phyloP scores from a whole-genome alignment of 768 basidiomycete species.

The Collybia sordida region DNA sequence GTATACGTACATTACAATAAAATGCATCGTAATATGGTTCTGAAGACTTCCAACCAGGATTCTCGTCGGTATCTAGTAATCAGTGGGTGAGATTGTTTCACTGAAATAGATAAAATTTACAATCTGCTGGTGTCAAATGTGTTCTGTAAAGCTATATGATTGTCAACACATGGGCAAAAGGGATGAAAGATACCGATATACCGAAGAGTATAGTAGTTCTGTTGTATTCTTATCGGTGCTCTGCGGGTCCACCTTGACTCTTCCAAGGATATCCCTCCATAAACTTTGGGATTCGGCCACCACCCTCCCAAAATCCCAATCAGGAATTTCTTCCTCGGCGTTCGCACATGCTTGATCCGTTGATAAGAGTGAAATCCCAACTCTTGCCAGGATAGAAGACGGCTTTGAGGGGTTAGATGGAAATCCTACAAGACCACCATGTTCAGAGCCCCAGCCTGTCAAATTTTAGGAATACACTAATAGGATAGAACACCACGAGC shows the following conservation, averaged over 20 bases:
- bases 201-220: slow-evolving; percentile 50
- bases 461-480: too few species aligned
- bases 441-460: too few species aligned
- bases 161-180: not conserved
- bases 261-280: slow-evolving; percentile 59
- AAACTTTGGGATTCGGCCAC: slow-evolving; percentile 36
- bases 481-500: too few species aligned
- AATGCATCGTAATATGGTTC: slow-evolving; percentile 69
- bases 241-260: slow-evolving; percentile 50
- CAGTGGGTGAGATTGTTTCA: not conserved
- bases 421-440: slow-evolving; percentile 55
- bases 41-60: slow-evolving; percentile 59
- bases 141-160: slow-evolving; percentile 49
- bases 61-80: slow-evolving; percentile 56
- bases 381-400: slow-evolving; percentile 54
- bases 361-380: slow-evolving; percentile 64
- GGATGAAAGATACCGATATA: not conserved
- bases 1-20: slow-evolving; percentile 56
- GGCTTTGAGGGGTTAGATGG: slow-evolving; percentile 33
- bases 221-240: slow-evolving; percentile 48
- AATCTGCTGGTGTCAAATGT: slow-evolving; percentile 64
- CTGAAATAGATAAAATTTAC: slow-evolving; percentile 30
- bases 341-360: slow-evolving; percentile 60
- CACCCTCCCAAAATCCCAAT: slow-evolving; percentile 53
- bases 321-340: slow-evolving; percentile 59